Evolutionary conservation across 164 flowering plant genomes (phyloP), one percentile per base, ranked within the genome.

Genomic region (Santalum album): DNA sequence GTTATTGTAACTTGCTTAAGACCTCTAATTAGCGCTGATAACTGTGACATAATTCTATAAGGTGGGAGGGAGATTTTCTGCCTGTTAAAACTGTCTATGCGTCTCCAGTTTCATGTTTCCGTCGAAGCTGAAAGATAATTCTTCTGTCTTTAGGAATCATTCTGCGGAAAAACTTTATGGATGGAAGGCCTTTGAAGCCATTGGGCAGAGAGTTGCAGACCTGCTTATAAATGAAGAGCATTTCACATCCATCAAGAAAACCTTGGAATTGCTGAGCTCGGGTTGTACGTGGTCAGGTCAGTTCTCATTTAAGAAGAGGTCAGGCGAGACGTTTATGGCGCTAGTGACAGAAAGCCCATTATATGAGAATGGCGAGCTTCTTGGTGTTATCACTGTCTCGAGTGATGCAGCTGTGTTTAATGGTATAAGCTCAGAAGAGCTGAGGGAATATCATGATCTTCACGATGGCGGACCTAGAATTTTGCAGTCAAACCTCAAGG

Each of bases 261-360:
- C 81, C 61, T 60, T 71, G 72, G 80, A 69, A 27, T 62, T 63
- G 48, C 47, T 82, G 67, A 53, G 39, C 49, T 60, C 48, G 50
- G 92, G 85, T 25, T 67, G 56, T 46, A 63, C 81, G 25, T 90
- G 92, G 97, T 76, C 92, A 25, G 95, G 97, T 63, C 97, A 80
- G 69, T 85, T 83, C 52, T 95, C 92, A 49, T 72, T 78, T 25
- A 81, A 69, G 78, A 87, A 77, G 68, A 75, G 69, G 57, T 83
- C 90, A 0, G 94, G 95, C 58, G 77, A 81, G 74, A 59, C 72
- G 49, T 85, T 90, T 63, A 73, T 78, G 87, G 90, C 90, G 26
- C 53, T 87, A 39, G 83, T 78, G 70, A 84, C 87, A 32, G 75
- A 84, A 60, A 80, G 79, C 73, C 89, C 75, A 18, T 57, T 84